Evolutionary conservation across 177 flowering plant species (phyloP).

Genomic region (Vitis hybrid): DNA sequence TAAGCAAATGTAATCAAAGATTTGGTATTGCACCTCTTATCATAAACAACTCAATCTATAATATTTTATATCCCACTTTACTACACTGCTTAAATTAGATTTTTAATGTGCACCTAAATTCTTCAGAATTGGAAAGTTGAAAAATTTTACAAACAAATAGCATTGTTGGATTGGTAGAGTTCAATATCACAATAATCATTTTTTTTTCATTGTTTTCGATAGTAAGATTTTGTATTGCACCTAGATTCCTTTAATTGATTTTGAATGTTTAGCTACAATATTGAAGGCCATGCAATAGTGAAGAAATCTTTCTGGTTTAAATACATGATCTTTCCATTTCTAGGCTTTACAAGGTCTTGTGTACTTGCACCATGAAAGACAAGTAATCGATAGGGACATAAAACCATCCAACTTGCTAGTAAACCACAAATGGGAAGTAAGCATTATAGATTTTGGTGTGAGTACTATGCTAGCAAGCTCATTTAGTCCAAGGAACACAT

Average conservation of each 20-base stretch:
- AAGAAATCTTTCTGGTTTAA: background rate
- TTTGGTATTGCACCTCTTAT: no score
- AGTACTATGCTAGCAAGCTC: constrained; percentile 93
- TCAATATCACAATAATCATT: no score
- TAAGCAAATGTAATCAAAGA: no score
- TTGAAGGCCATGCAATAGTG: background rate
- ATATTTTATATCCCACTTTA: no score
- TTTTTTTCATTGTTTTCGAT: no score
- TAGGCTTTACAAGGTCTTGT: constrained; percentile 93
- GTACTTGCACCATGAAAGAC: constrained; percentile 89
- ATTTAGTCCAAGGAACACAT: constrained; percentile 91
- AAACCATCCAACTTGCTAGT: constrained; percentile 95
- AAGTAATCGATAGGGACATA: constrained; percentile 93
- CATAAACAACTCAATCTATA: no score
- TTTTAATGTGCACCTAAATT: no score
- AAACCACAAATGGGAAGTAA: constrained; percentile 94
- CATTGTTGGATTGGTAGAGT: no score
- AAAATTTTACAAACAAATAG: no score
- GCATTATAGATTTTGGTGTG: constrained; percentile 96
- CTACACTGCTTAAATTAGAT: no score
- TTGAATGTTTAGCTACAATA: background rate
- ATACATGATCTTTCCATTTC: background rate
- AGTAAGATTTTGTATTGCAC: no score
- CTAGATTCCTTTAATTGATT: background rate
- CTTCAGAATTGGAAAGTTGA: no score